phyloP scores from a whole-genome alignment of 768 basidiomycete species.

The Crassisporium funariophilum region DNA sequence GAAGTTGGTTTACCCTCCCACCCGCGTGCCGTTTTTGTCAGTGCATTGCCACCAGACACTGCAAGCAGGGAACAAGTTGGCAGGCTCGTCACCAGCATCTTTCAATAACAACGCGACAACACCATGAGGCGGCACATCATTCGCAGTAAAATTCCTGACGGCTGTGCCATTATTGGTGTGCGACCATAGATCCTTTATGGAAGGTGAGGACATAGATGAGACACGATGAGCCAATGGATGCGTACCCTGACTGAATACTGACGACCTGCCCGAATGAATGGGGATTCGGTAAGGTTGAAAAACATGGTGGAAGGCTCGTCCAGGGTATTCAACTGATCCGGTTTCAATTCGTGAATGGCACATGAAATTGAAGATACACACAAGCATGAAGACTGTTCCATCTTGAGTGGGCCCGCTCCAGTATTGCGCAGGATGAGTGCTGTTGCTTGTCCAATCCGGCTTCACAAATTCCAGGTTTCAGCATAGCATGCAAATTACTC shows the following conservation, averaged over 20 bases:
- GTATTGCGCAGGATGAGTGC: slow-evolving; percentile 60
- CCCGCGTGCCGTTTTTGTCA: slow-evolving; percentile 47
- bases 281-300: slow-evolving; percentile 69
- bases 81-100: slow-evolving; percentile 70
- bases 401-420: slow-evolving; percentile 69
- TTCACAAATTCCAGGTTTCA: slow-evolving; percentile 9
- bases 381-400: slow-evolving; percentile 69
- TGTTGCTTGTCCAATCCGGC: slow-evolving; percentile 44
- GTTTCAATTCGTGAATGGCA: background rate
- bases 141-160: slow-evolving; percentile 55
- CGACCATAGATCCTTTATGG: slow-evolving; percentile 64
- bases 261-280: slow-evolving; percentile 67
- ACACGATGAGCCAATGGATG: background rate
- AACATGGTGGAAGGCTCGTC: slow-evolving; percentile 55
- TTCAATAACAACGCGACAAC: slow-evolving; percentile 68
- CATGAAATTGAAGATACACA: slow-evolving; percentile 25
- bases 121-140: slow-evolving; percentile 63
- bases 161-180: slow-evolving; percentile 72
- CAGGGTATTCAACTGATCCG: slow-evolving; percentile 55
- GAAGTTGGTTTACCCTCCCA: too few relatives aligned
- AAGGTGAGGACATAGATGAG: background rate
- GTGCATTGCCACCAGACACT: slow-evolving; percentile 53
- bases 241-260: slow-evolving; percentile 66
- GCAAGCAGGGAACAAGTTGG: slow-evolving; percentile 53
- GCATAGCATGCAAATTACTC: background rate